Base-by-base conservation (phyloP, 495 filamentous ascomycete genomes). In the Endocarpon pusillum region DNA sequence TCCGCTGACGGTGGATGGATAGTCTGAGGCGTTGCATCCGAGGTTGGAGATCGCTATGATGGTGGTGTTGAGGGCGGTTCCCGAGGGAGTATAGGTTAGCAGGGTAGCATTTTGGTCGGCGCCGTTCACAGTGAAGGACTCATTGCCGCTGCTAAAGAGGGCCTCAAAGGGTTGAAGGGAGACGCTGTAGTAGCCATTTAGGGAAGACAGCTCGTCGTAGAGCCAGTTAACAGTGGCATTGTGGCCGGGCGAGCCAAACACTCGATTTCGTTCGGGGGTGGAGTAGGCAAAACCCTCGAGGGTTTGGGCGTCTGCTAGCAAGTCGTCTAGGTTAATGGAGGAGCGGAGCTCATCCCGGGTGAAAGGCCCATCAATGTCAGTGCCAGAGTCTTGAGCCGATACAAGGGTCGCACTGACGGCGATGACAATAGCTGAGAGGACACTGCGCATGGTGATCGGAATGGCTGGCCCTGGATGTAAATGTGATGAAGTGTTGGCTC, bases 181-280 rank as follows among this genome's bases (percentile, higher is more conserved):
- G 0, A 73, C 67, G 12, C 19, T 17, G n/a, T n/a, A n/a, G 12
- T 31, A 31, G 28, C 19, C 14, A 5, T 17, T 17, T 5, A 31
- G 28, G 7, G 14, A 5, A 5, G 28, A 31, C 5, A 31, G 12
- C 12, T n/a, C 19, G 12, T 31, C 12, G 41, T 68, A 68, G 42
- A 82, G 46, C 39, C 62, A 82, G 26, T 77, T 56, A 35, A 77
- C 63, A 0, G 71, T 82, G 39, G 61, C 58, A 24, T 73, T 66
- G 52, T 81, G 77, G 21, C 72, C 74, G 4, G 46, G 41, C 14
- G 62, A 52, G 19, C 75, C 73, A 43, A 78, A 73, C 16, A 71
- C 67, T 31, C 76, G 60, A 42, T 69, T 71, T 18, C 57, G 52
- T 20, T 59, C 54, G 0, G 58, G 53, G 32, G 53, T 49, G 16